Evolutionary conservation across 2,329 filamentous ascomycete genomes (phyloP), one percentile per base, ranked within the genome.

Genomic region (Exserohilum rostratum): DNA sequence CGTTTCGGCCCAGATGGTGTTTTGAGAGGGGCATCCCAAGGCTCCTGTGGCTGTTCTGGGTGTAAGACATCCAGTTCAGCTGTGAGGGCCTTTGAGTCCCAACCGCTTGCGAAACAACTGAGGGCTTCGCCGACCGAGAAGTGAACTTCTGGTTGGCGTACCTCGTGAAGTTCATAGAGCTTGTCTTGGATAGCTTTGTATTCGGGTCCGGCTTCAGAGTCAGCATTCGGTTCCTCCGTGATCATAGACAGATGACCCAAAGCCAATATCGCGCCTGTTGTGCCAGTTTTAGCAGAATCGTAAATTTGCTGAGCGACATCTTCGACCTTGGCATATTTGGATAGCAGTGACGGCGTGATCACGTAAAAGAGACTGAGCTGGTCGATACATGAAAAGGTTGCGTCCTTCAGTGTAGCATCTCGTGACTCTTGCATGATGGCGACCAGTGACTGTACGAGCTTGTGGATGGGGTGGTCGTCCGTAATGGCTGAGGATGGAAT

Each of bases 91-190:
- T 90, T 87, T 0, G 93, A 96, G 30, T 90, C 84, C 93, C 93
- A 98, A 34, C 93, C 88, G 33, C 84, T 86, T 33, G 90, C 84
- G 6, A 89, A 85, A 42, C 90, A 90, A 42, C 90, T 89, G 48
- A 98, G 83, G 11, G 95, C 91, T 71, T 96, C 93, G 12, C 95
- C 95, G 25, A 96, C 87, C 0, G 91, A 86, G 70, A 99, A 97
- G 58, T 97, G 93, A 1, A 93, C 84, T 72, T 98, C 93, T 0
- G 90, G 85, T 64, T 92, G 89, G 63, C 90, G 90, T 38, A 95
- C 85, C 69, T 96, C 92, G 65, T 96, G 89, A 3, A 98, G 80
- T 9, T 82, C 82, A 70, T 93, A 90, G 0, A 98, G 78, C 25
- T 85, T 86, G 10, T 86, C 81, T 11, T 91, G 76, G 5, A 96